Conservation (phyloP, 768 basidiomycete species). For the Tulasnella sp. region DNA sequence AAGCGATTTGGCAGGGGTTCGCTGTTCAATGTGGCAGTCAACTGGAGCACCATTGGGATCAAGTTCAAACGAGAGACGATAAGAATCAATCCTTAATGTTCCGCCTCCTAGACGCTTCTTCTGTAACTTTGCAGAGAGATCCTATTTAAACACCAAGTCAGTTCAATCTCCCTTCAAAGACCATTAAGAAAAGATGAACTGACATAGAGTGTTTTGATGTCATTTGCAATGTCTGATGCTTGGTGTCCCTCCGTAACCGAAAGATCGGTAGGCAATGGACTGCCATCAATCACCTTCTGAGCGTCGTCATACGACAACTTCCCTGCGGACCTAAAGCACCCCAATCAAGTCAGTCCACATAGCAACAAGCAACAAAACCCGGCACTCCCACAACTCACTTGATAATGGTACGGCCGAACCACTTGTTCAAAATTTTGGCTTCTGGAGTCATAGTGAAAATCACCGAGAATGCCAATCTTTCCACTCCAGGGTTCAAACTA, state of each 20-base stretch:
- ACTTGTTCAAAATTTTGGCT: slow-evolving; percentile 70
- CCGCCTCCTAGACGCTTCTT: slow-evolving; percentile 66
- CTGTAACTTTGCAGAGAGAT: slow-evolving; percentile 36
- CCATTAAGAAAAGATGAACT: slow-evolving; percentile 1
- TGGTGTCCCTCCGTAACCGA: slow-evolving; percentile 45
- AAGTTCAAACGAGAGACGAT: slow-evolving; percentile 61
- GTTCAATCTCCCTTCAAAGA: not conserved
- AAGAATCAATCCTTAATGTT: slow-evolving; percentile 55
- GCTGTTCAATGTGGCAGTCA: slow-evolving; percentile 58
- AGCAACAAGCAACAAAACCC: not conserved
- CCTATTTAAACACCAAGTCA: not conserved
- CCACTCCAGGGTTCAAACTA: slow-evolving; percentile 75
- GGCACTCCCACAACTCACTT: slow-evolving; percentile 38
- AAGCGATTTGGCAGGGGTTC: slow-evolving; percentile 59
- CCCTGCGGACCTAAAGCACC: slow-evolving; percentile 55
- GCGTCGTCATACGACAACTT: slow-evolving; percentile 75
- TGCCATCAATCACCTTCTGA: slow-evolving; percentile 70
- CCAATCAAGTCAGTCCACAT: slow-evolving; percentile 13
- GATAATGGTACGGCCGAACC: slow-evolving; percentile 88
- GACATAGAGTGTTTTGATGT: slow-evolving; percentile 54
- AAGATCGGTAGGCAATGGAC: slow-evolving; percentile 35
- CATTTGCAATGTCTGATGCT: slow-evolving; percentile 50
- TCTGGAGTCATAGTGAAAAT: slow-evolving; percentile 77
- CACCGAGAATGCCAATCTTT: slow-evolving; percentile 83
- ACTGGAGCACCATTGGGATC: slow-evolving; percentile 66